Evolutionary conservation across 768 basidiomycete species (phyloP).

Genomic region (Asterophora lycoperdoides): DNA sequence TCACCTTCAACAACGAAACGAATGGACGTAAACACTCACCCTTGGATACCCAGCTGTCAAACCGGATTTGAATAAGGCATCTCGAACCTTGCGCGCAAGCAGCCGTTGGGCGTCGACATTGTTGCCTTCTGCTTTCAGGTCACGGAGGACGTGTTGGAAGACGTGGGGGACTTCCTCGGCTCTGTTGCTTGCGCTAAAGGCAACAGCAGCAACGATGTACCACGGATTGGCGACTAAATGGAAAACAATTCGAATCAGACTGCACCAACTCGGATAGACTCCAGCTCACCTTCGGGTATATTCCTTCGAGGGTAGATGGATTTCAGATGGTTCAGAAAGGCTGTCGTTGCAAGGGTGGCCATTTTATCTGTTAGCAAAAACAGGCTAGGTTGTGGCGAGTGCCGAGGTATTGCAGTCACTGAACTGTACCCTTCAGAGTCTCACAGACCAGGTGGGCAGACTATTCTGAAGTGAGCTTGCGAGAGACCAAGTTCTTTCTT

Average conservation of each 20-base stretch:
- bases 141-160: conserved; percentile 44
- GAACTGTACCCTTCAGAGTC: too few species aligned
- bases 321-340: conserved; percentile 42
- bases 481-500: too few species aligned
- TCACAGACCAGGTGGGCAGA: too few species aligned
- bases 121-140: conserved; percentile 31
- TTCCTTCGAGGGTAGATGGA: conserved; percentile 36
- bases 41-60: conserved; percentile 54
- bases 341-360: conserved; percentile 31
- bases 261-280: neutral
- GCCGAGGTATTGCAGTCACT: too few species aligned
- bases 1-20: neutral
- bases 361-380: conserved; percentile 3
- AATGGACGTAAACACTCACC: conserved; percentile 29
- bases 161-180: conserved; percentile 56
- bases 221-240: conserved; percentile 40
- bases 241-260: neutral
- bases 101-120: conserved; percentile 32
- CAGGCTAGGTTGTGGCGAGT: too few species aligned
- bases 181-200: conserved; percentile 54
- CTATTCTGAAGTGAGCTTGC: too few species aligned
- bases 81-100: conserved; percentile 54
- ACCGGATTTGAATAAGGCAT: conserved; percentile 60
- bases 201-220: conserved; percentile 55
- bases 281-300: conserved; percentile 14